Base-by-base conservation (phyloP, 2,329 filamentous ascomycete species). In the Parasarocladium wereldwijsianum region DNA sequence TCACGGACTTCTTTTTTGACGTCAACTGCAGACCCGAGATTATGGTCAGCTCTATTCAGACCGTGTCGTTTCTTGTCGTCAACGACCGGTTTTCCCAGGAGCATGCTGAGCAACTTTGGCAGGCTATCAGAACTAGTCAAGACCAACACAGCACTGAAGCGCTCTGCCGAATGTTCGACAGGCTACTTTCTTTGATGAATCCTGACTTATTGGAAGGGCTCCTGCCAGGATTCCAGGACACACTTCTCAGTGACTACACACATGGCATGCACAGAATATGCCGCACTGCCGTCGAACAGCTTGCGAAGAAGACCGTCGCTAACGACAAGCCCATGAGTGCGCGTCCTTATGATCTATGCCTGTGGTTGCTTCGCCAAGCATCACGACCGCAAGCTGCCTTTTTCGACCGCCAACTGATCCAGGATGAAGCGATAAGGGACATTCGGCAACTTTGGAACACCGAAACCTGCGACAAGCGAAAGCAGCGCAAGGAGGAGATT, bases 11-110 rank as follows among this genome's bases (percentile, higher is more conserved):
- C 51, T 74, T 98, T 26, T 69, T 94, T 30, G 83, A 87, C 2
- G 75, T 87, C 10, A 85, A 85, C 33, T 94, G 87, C 18, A 90
- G 96, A 45, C 84, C 86, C 1, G 85, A 93, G 45, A 72, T 96
- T 31, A 90, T 92, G 13, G 64, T 68, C 20, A 74, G 85, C 40
- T 82, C 82, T 43, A 66, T 68, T 23, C 93, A 93, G 38, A 80
- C 96, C 31, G 63, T 94, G 27, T 82, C 82, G 1, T 96, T 96
- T 44, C 61, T 96, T 30, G 69, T 84, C 14, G 79, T 90, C 10
- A 90, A 82, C 0, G 64, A 66, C 32, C 76, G 72, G 10, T 93
- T 87, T 51, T 70, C 67, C 1, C 52, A 72, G 19, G 54, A 65
- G 13, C 78, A 92, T 44, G 81, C 81, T 1, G 79, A 93, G 44